Conservation (phyloP, 345 rosid species). For the Eutrema yunnanense region DNA sequence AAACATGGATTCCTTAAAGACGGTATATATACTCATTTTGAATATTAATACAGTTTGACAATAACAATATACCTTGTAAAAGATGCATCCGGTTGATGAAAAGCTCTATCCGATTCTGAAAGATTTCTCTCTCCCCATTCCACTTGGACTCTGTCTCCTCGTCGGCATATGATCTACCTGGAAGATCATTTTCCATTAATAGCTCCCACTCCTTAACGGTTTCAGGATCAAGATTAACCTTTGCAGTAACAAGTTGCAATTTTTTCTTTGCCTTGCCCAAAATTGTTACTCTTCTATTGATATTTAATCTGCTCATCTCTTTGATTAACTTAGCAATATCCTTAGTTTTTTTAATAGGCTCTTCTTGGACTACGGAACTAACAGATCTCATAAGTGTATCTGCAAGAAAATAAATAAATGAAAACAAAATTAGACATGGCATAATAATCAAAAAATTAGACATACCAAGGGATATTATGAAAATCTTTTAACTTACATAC, state of each 20-base stretch:
- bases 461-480: too few relatives aligned
- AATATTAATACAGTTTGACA: not conserved
- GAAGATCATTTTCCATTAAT: constrained; percentile 21
- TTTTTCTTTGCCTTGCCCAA: not conserved
- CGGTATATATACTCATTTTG: not conserved
- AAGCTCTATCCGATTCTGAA: constrained; percentile 20
- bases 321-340: constrained; percentile 6
- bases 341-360: not conserved
- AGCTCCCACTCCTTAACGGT: constrained; percentile 40
- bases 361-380: not conserved
- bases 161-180: constrained; percentile 6
- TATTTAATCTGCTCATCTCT: not conserved
- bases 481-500: too few relatives aligned
- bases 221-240: constrained; percentile 36
- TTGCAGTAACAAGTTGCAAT: not conserved
- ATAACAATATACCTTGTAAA: constrained; percentile 34
- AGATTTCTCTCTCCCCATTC: constrained; percentile 31
- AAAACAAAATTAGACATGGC: too few relatives aligned
- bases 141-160: constrained; percentile 29
- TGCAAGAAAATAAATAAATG: not conserved
- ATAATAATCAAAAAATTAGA: not conserved
- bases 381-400: not conserved
- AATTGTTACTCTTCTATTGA: not conserved
- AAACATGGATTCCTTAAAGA: not conserved
- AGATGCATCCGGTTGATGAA: constrained; percentile 37